Percentiles rank a stretch among this genome's conserved stretches.
Conservation (phyloP, 352 stramenopile genomes). For the Aphanomyces stellatus region DNA sequence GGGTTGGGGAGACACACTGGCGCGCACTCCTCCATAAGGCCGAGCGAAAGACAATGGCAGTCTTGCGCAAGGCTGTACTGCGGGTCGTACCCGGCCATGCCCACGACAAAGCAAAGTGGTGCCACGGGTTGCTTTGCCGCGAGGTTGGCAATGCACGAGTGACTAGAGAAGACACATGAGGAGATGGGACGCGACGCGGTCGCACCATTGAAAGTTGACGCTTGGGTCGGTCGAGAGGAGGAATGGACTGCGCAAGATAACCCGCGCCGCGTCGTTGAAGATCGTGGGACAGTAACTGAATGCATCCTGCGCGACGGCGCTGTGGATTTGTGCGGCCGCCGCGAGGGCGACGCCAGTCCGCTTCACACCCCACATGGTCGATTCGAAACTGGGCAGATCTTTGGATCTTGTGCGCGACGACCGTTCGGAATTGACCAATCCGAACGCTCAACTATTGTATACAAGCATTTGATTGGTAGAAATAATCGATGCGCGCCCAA, state of each 20-base stretch:
- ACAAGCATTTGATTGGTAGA: neutral
- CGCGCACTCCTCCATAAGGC: slow-evolving; percentile 8
- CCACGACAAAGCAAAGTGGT: slow-evolving; percentile 14
- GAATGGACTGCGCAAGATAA: slow-evolving; percentile 17
- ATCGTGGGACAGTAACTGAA: slow-evolving; percentile 15
- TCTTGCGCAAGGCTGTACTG: slow-evolving; percentile 8
- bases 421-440: neutral
- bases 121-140: slow-evolving; percentile 11
- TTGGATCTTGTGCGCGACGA: neutral
- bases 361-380: neutral
- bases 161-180: slow-evolving; percentile 3
- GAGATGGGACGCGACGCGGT: neutral
- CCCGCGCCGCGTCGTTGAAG: slow-evolving; percentile 9
- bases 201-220: slow-evolving; percentile 13
- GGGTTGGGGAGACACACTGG: slow-evolving; percentile 14
- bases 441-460: neutral
- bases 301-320: neutral
- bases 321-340: neutral
- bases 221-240: slow-evolving; percentile 13
- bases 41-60: slow-evolving; percentile 16
- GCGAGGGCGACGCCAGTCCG: neutral
- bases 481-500: too few species aligned
- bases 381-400: slow-evolving; percentile 4
- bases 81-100: slow-evolving; percentile 17
- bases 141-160: slow-evolving; percentile 18